A percentile compares a stretch with the other conserved stretches of the same genome.
Evolutionary conservation across 2,329 filamentous ascomycete species (phyloP).

Genomic region (Aspergillus sp.): DNA sequence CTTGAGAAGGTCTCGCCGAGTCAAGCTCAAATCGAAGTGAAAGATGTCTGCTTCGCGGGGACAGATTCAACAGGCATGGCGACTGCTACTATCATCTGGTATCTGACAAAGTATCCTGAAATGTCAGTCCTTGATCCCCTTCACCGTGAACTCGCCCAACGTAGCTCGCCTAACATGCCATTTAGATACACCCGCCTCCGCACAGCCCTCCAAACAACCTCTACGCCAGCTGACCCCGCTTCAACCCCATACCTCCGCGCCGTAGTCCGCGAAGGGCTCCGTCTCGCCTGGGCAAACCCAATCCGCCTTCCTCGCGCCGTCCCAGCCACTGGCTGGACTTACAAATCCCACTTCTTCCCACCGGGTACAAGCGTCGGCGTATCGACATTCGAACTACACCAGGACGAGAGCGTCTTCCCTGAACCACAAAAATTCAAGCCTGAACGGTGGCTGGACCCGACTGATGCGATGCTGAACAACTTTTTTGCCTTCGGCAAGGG

Average conservation of each 20-base stretch:
- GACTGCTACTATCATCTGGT: constrained; percentile 49
- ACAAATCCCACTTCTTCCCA: constrained; percentile 42
- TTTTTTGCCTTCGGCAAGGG: constrained; percentile 54
- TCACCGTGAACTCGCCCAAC: neutral
- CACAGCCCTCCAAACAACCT: constrained; percentile 31
- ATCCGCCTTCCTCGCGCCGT: constrained; percentile 52
- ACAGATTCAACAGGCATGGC: constrained; percentile 56
- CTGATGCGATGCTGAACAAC: constrained; percentile 42
- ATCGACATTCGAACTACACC: constrained; percentile 48
- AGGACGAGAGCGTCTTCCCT: constrained; percentile 45
- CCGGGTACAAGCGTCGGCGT: constrained; percentile 48
- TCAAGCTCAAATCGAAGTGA: constrained; percentile 53
- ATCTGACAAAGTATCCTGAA: constrained; percentile 44
- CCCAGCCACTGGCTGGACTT: constrained; percentile 39
- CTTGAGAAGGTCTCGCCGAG: constrained; percentile 42
- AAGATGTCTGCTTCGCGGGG: constrained; percentile 57
- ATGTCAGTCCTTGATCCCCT: constrained; percentile 25
- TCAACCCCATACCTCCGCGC: constrained; percentile 47
- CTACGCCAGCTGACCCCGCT: constrained; percentile 18
- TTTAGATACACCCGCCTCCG: constrained; percentile 33
- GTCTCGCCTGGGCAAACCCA: constrained; percentile 54
- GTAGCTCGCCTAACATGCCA: neutral
- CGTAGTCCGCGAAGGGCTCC: constrained; percentile 52
- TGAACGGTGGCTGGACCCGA: constrained; percentile 48
- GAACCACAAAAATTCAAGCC: constrained; percentile 47